A percentile compares a stretch with the other conserved stretches of the same genome.
Conservation (phyloP, 495 filamentous ascomycete genomes). For the Penicillium pancosmium region DNA sequence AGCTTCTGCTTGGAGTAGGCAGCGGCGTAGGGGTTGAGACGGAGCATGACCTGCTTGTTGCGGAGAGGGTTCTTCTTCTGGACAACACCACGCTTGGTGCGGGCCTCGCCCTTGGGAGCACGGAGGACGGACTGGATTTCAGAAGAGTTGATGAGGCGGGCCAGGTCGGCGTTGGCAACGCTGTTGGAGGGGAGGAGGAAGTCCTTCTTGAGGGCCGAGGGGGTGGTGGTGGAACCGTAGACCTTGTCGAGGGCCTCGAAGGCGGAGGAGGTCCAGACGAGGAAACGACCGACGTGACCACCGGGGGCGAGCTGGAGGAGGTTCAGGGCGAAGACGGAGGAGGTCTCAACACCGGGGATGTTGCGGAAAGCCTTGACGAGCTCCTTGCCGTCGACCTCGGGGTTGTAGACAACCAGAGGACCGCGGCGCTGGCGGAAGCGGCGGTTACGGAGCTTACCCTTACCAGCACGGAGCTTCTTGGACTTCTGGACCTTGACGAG, state of each 20-base stretch:
- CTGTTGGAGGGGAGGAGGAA: conserved; percentile 90
- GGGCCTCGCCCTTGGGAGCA: conserved; percentile 82
- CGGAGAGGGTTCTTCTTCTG: conserved; percentile 99
- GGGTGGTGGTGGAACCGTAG: conserved; percentile 86
- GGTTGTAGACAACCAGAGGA: conserved; percentile 94
- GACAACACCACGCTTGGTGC: conserved; percentile 85
- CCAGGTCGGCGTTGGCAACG: conserved; percentile 88
- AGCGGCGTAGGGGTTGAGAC: conserved; percentile 95
- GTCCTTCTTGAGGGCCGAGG: conserved; percentile 93
- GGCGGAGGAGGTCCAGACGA: conserved; percentile 96
- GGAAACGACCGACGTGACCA: conserved; percentile 98
- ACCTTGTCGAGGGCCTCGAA: conserved; percentile 94
- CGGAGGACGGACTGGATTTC: conserved; percentile 95
- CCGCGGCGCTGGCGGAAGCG: conserved; percentile 97
- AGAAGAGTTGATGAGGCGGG: conserved; percentile 96
- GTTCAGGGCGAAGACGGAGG: conserved; percentile 91
- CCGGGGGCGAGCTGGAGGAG: conserved; percentile 98
- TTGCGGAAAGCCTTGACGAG: conserved; percentile 94
- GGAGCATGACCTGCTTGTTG: conserved; percentile 96
- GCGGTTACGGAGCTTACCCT: conserved; percentile 95
- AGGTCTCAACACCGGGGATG: conserved; percentile 97
- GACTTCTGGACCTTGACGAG: conserved; percentile 92
- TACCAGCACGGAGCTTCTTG: conserved; percentile 92
- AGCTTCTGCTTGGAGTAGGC: conserved; percentile 82
- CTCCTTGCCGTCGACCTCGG: conserved; percentile 88